Conservation (phyloP, 305 asterid species). For the Coffea humblotiana region DNA sequence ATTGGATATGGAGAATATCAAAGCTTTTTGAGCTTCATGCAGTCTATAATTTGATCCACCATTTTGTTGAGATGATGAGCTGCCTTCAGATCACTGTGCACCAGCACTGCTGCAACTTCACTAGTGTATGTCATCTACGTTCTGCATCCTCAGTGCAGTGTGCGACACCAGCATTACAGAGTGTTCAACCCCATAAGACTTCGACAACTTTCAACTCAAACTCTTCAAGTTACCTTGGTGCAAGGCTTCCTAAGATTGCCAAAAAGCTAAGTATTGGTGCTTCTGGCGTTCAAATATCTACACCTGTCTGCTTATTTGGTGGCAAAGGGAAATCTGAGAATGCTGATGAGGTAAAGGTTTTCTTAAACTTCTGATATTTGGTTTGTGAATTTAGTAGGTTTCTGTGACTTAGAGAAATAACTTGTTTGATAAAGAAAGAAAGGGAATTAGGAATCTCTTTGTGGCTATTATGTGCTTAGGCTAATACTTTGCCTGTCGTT, state of each 20-base stretch:
- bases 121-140: not conserved
- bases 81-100: slow-evolving; percentile 9
- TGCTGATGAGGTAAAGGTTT: slow-evolving; percentile 50
- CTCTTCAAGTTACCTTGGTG: slow-evolving; percentile 16
- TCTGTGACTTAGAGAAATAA: not conserved
- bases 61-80: not conserved
- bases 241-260: not conserved
- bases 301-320: slow-evolving; percentile 56
- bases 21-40: slow-evolving; percentile 13
- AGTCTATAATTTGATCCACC: not conserved
- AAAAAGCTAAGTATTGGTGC: slow-evolving; percentile 29
- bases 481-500: not conserved
- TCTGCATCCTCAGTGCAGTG: not conserved
- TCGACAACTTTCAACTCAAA: not conserved
- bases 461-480: not conserved
- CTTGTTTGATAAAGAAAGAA: not conserved
- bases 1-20: not conserved
- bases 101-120: not conserved
- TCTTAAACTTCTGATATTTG: not conserved
- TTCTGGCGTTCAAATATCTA: slow-evolving; percentile 27
- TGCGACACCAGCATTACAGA: not conserved
- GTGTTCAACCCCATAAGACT: not conserved
- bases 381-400: not conserved
- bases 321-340: slow-evolving; percentile 52
- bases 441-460: not conserved